Conservation (phyloP, 495 filamentous ascomycete genomes). For the Immersiella caudata region DNA sequence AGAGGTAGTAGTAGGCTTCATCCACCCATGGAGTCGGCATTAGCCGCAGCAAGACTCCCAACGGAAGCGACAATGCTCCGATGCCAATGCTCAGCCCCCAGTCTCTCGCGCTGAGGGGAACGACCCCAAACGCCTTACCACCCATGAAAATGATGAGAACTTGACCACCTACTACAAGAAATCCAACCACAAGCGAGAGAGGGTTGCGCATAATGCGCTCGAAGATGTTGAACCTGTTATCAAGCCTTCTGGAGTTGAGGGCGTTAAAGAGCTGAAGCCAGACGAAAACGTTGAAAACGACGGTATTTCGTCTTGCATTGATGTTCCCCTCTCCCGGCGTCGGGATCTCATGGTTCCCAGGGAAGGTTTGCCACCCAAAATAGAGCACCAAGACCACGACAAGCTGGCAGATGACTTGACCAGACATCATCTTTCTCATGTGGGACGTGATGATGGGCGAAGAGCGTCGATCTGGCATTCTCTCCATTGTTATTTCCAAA, state of each 20-base stretch:
- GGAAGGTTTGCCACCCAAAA: slow-evolving; percentile 71
- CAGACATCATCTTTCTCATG: slow-evolving; percentile 96
- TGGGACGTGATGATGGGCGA: slow-evolving; percentile 75
- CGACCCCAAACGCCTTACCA: slow-evolving; percentile 69
- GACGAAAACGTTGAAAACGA: slow-evolving; percentile 93
- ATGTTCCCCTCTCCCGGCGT: slow-evolving; percentile 22
- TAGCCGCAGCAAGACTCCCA: slow-evolving; percentile 67
- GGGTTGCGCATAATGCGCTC: slow-evolving; percentile 79
- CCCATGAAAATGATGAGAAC: slow-evolving; percentile 80
- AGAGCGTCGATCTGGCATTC: slow-evolving; percentile 76
- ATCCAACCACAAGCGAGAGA: slow-evolving; percentile 81
- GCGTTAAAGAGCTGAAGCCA: slow-evolving; percentile 97
- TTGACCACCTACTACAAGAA: slow-evolving; percentile 85
- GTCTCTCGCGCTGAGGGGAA: slow-evolving; percentile 58
- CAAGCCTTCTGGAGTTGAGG: slow-evolving; percentile 79
- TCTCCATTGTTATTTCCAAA: slow-evolving; percentile 71
- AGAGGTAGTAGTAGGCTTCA: no score
- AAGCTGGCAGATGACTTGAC: slow-evolving; percentile 81
- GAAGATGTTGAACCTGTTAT: slow-evolving; percentile 89
- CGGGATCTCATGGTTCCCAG: no score
- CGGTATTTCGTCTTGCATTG: slow-evolving; percentile 58
- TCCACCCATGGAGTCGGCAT: slow-evolving; percentile 54
- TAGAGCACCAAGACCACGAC: slow-evolving; percentile 74
- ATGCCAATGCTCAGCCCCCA: slow-evolving; percentile 77
- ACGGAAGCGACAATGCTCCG: slow-evolving; percentile 69